Base-by-base conservation (phyloP, 2,329 filamentous ascomycete genomes). In the Xylariaceae sp. region DNA sequence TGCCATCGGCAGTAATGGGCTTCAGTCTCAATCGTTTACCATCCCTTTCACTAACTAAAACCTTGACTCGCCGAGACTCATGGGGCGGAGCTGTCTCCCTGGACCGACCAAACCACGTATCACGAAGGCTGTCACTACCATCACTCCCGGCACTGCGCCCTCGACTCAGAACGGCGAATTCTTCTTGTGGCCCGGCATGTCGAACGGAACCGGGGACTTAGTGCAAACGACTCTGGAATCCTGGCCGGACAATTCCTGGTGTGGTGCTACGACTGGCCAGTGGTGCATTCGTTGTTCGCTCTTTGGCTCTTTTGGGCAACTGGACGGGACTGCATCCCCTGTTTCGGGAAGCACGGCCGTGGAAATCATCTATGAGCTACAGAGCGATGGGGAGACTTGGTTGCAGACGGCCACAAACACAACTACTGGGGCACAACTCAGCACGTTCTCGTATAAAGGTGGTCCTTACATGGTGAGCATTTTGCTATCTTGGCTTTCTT, bases 251-350 rank as follows among this genome's bases (percentile, higher is more conserved):
- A 42, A 42, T 22, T 37, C 40, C 17, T 42, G 40, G 40, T 42
- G 40, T 20, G 40, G 40, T 17, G 40, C 40, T 10, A 22, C 14
- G 32, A 35, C 40, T 25, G 40, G 40, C 16, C 29, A 42, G 16
- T 42, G 40, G 40, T 42, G 40, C 40, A 42, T 42, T 25, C 40
- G 40, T 25, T 42, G 40, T 35, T 42, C 40, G 22, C 40, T 42
- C 29, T 42, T 42, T 25, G 40, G 40, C 32, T 42, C 40, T 36
- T 42, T 42, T 27, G 40, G 40, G 20, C 40, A 42, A 35, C 29
- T 42, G n/a, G 40, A 42, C 36, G 40, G 40, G 20, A 19, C 21
- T n/a, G 40, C 40, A 14, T 42, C 40, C 7, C 29, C 40, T 21
- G 40, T 42, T 12, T n/a, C 40, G 6, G 40, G 40, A 8, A 22